phyloP scores from a whole-genome alignment of 257 asterid genomes.

The Lithospermum erythrorhizon region DNA sequence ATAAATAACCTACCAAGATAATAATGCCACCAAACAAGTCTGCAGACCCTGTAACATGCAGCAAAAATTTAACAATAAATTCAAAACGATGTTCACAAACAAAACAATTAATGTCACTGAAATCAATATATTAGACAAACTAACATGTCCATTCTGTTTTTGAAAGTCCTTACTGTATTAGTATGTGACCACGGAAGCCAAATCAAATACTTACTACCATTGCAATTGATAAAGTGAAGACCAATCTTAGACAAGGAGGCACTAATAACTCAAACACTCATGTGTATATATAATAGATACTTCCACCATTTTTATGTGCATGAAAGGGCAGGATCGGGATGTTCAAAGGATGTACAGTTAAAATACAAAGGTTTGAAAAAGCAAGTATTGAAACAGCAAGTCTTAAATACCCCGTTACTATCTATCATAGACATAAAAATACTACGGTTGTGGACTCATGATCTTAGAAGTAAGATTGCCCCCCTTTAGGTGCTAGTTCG shows the following conservation, averaged over 20 bases:
- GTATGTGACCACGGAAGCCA: too few relatives aligned
- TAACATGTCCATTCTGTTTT: background rate
- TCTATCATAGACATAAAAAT: background rate
- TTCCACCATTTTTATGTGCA: too few relatives aligned
- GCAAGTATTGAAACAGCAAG: background rate
- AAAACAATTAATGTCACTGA: background rate
- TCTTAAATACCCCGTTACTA: background rate
- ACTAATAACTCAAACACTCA: too few relatives aligned
- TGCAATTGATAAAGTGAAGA: too few relatives aligned
- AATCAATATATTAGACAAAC: background rate
- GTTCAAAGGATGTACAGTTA: too few relatives aligned
- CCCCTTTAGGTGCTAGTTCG: background rate
- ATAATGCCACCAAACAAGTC: slow-evolving; percentile 82
- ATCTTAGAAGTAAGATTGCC: background rate
- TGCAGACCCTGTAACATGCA: slow-evolving; percentile 66
- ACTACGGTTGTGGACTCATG: background rate
- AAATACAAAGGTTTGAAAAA: too few relatives aligned
- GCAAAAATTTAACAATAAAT: slow-evolving; percentile 16
- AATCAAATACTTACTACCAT: too few relatives aligned
- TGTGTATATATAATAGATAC: too few relatives aligned
- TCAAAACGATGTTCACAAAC: background rate
- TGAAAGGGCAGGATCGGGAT: too few relatives aligned
- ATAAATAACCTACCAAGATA: slow-evolving; percentile 61
- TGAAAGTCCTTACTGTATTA: too few relatives aligned
- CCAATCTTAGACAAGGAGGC: too few relatives aligned